Percentiles rank a stretch among this genome's conserved stretches.
phyloP scores from a whole-genome alignment of 305 asterid species.

The Euphrasia arctica region DNA sequence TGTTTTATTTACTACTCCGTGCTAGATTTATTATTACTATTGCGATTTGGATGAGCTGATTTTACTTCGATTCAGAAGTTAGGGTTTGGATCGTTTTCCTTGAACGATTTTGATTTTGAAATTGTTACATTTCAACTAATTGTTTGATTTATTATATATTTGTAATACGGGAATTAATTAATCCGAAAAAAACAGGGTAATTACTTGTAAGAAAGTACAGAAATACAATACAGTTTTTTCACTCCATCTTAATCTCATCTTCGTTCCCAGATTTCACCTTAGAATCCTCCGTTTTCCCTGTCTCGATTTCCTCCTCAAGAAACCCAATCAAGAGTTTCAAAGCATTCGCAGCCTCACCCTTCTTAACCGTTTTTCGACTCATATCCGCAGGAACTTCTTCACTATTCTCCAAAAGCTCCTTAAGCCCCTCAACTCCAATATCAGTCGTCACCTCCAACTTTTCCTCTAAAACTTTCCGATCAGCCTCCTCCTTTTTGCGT shows the following conservation, averaged over 20 bases:
- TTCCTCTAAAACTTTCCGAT: background rate
- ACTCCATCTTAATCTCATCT: background rate
- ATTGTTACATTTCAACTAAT: too few species aligned
- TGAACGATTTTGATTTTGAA: too few species aligned
- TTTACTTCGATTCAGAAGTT: too few species aligned
- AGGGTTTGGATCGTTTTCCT: too few species aligned
- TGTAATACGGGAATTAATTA: too few species aligned
- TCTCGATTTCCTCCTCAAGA: background rate
- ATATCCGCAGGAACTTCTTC: background rate
- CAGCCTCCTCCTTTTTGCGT: conserved; percentile 19
- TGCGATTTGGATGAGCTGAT: too few species aligned
- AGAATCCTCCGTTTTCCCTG: background rate
- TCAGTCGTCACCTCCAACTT: background rate
- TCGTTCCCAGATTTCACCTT: background rate
- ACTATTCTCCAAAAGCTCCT: background rate
- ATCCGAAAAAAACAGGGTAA: too few species aligned
- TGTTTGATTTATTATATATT: too few species aligned
- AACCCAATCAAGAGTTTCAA: conserved; percentile 3
- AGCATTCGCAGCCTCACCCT: background rate
- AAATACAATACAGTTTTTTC: background rate
- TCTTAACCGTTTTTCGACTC: background rate
- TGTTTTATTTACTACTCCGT: too few species aligned
- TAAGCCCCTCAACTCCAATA: background rate
- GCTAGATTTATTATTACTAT: too few species aligned
- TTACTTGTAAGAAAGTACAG: too few species aligned